Percentiles rank a stretch among this genome's conserved stretches.
These are phyloP conservation scores for Phytomonas francai DNA, from an alignment of 208 protist species.

Conservation along the genomic window DNA sequence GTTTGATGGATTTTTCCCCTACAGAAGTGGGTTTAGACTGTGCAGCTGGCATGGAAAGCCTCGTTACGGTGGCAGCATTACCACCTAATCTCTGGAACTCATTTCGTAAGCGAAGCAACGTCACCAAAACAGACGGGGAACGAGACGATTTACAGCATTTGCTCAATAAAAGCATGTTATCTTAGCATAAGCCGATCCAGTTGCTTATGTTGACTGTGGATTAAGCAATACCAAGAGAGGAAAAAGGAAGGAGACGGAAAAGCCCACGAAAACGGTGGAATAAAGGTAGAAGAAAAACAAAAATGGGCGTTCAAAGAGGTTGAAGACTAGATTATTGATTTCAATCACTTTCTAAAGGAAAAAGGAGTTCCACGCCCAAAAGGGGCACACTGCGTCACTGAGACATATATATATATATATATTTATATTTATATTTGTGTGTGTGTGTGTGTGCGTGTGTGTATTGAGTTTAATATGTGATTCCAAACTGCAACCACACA, in stretches of 20 bases:
- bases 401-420: too few relatives aligned
- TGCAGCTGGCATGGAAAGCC: not conserved
- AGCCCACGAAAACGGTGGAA: not conserved
- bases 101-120: conserved; percentile 30
- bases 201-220: not conserved
- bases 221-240: not conserved
- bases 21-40: not conserved
- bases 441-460: too few relatives aligned
- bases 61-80: not conserved
- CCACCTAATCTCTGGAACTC: conserved; percentile 27
- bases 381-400: too few relatives aligned
- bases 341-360: too few relatives aligned
- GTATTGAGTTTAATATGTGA: too few relatives aligned
- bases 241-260: conserved; percentile 10
- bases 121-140: conserved; percentile 22
- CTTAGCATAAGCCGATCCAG: not conserved
- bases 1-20: not conserved
- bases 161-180: not conserved
- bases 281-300: conserved; percentile 16
- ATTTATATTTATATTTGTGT: too few relatives aligned
- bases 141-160: conserved; percentile 13
- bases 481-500: too few relatives aligned
- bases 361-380: too few relatives aligned
- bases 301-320: conserved; percentile 8
- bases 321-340: too few relatives aligned